phyloP scores from a whole-genome alignment of 108 stramenopile genomes.

The Stephanodiscus minutulus region DNA sequence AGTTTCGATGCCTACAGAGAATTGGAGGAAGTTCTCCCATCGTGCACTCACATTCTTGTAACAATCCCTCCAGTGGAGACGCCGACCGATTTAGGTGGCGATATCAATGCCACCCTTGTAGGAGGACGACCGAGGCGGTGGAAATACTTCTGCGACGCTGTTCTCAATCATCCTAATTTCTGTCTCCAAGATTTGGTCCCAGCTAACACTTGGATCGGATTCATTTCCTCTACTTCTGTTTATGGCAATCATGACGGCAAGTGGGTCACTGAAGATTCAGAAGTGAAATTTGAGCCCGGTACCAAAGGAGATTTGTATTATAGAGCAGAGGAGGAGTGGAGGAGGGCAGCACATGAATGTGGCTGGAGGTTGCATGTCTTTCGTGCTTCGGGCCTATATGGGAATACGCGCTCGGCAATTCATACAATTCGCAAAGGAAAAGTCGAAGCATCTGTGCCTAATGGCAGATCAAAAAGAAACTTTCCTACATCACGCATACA shows the following conservation, averaged over 20 bases:
- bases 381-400: constrained; percentile 83
- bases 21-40: constrained; percentile 14
- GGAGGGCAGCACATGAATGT: constrained; percentile 14
- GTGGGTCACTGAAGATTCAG: constrained; percentile 72
- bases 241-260: constrained; percentile 82
- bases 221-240: constrained; percentile 75
- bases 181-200: constrained; percentile 20
- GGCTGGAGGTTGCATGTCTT: constrained; percentile 50
- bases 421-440: constrained; percentile 57
- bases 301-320: constrained; percentile 44
- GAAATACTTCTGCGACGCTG: constrained; percentile 32
- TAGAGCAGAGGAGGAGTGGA: constrained; percentile 39
- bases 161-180: constrained; percentile 22
- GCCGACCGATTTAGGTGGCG: neutral
- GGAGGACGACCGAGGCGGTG: constrained; percentile 23
- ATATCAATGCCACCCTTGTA: constrained; percentile 5
- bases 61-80: constrained; percentile 40
- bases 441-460: neutral
- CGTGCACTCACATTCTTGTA: constrained; percentile 41
- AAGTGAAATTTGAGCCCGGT: constrained; percentile 27
- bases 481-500: constrained; percentile 71
- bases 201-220: constrained; percentile 52
- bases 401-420: constrained; percentile 61
- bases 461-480: neutral
- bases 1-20: constrained; percentile 14